Evolutionary conservation across 768 basidiomycete species (phyloP), one percentile per base, ranked within the genome.

Genomic region (Scleroderma citrinum): DNA sequence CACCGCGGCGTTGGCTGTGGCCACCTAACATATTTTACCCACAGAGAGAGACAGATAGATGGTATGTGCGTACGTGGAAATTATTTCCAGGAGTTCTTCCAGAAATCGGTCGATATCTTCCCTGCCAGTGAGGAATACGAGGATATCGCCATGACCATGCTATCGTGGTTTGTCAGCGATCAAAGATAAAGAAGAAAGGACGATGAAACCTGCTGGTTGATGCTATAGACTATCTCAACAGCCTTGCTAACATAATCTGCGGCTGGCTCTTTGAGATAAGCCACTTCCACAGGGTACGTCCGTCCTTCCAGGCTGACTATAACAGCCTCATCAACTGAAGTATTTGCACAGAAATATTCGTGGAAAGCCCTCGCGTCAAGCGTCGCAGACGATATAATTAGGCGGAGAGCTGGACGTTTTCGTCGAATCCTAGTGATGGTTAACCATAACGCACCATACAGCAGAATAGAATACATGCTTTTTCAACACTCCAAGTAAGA

Each of bases 361-460:
- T 85, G 69, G 61, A 99, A 94, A 7, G 85, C 81, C 29, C 80
- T 77, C 19, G 95, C 95, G 62, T 99, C 96, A 21, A 99, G 82
- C 0, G 96, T 99, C 3, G 96, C 96, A 4, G 93, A 96, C 11
- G 96, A 98, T 29, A 98, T 84, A 34, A 99, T 85, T 30, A 99
- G 72, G 21, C 96, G 79, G 40, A 99, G 80, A 1, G 87, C 83
- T 11, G 93, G 89, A 20, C 96, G 80, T 63, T 96, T 95, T 50
- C 85, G 81, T 30, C 92, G 83, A 48, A 99, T 95, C 64, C 94
- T 98, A 61, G 0, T 37, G 16, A 26, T 12, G 30, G 20, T 11
- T 7, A 38, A 46, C 31, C 47, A 24, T 52, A 47, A 55, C 58
- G 3, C 44, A 46, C 31, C 3, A 30, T 5, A 24, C 26, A 37